Evolutionary conservation across 1,139 yeast genomes (phyloP).

Genomic region (Protomyces arabidopsidicola): DNA sequence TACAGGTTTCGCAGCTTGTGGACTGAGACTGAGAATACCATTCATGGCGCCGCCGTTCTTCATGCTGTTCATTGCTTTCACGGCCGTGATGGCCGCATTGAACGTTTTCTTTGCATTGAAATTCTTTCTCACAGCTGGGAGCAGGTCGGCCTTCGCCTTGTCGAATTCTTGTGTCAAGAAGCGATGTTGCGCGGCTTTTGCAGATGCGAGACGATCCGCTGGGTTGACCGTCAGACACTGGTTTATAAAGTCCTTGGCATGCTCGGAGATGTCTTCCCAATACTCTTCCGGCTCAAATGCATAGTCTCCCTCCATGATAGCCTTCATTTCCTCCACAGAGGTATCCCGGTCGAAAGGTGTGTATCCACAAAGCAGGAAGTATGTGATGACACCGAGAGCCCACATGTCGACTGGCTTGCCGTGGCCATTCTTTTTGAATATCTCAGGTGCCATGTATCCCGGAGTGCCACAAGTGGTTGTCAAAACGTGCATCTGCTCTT

Average conservation of each 20-base stretch:
- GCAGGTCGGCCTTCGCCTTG: slow-evolving; percentile 36
- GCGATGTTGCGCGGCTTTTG: slow-evolving; percentile 49
- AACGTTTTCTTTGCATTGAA: slow-evolving; percentile 33
- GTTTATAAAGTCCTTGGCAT: slow-evolving; percentile 57
- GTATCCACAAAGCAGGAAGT: slow-evolving; percentile 68
- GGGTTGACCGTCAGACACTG: slow-evolving; percentile 53
- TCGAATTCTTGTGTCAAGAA: slow-evolving; percentile 40
- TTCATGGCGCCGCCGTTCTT: slow-evolving; percentile 38
- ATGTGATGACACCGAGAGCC: slow-evolving; percentile 72
- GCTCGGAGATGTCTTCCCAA: slow-evolving; percentile 53
- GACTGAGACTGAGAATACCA: slow-evolving; percentile 40
- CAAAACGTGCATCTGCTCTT: slow-evolving; percentile 43
- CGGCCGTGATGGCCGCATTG: slow-evolving; percentile 22
- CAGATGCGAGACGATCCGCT: slow-evolving; percentile 48
- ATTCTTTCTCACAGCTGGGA: slow-evolving; percentile 41
- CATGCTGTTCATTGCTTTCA: slow-evolving; percentile 27
- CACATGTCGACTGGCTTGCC: slow-evolving; percentile 61
- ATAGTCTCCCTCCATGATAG: slow-evolving; percentile 55
- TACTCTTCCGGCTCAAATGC: slow-evolving; percentile 58
- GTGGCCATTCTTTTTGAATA: slow-evolving; percentile 51
- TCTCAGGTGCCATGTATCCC: slow-evolving; percentile 73
- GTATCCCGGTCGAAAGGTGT: slow-evolving; percentile 77
- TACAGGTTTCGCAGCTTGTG: slow-evolving; percentile 34
- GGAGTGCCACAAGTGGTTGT: slow-evolving; percentile 60
- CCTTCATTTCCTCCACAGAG: slow-evolving; percentile 62